Evolutionary conservation across 2,329 filamentous ascomycete genomes (phyloP).

Genomic region (Epichloe sp.): DNA sequence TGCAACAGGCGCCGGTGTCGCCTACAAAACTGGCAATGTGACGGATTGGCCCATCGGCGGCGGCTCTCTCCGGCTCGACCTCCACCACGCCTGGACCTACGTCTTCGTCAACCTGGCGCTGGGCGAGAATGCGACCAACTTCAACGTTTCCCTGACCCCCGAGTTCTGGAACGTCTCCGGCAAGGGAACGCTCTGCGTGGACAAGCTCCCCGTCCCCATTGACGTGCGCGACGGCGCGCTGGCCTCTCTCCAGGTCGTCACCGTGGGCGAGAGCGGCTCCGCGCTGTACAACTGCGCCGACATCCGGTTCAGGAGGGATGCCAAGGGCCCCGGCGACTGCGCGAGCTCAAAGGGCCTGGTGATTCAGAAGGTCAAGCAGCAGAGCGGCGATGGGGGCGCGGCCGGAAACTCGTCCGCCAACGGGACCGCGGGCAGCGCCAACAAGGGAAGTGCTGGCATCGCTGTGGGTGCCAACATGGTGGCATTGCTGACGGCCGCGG

Average conservation of each 20-base stretch:
- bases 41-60: constrained; percentile 42
- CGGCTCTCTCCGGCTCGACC: constrained; percentile 32
- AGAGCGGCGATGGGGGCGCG: constrained; percentile 9
- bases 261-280: constrained; percentile 40
- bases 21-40: constrained; percentile 28
- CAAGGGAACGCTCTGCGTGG: constrained; percentile 53
- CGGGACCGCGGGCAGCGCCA: neutral
- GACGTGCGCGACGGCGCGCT: constrained; percentile 45
- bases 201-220: constrained; percentile 41
- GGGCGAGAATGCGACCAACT: constrained; percentile 41
- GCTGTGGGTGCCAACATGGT: constrained; percentile 12
- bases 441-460: constrained; percentile 12
- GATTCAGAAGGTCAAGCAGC: constrained; percentile 18
- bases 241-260: constrained; percentile 58
- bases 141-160: constrained; percentile 56
- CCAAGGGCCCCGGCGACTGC: constrained; percentile 29
- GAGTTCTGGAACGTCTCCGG: constrained; percentile 44
- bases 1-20: constrained; percentile 32
- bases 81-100: constrained; percentile 40
- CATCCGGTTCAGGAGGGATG: constrained; percentile 47
- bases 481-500: constrained; percentile 23
- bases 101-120: constrained; percentile 41
- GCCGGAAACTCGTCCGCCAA: neutral
- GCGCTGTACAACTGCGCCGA: constrained; percentile 68
- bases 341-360: constrained; percentile 29